Conservation (phyloP, 1,284 basidiomycete genomes). For the Athelia psychrophila region DNA sequence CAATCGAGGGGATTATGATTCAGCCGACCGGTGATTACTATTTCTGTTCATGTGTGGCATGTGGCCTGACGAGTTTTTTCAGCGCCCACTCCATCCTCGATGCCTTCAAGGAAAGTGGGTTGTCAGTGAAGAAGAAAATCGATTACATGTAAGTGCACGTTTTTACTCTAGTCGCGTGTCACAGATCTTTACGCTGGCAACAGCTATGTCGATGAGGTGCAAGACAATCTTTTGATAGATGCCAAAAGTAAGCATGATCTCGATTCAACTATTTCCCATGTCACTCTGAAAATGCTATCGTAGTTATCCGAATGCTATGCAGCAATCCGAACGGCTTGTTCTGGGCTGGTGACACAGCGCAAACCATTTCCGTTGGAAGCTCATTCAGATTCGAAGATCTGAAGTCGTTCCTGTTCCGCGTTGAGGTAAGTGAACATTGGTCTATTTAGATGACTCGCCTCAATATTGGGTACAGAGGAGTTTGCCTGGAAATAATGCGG, state of each 20-base stretch:
- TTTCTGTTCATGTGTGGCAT: background rate
- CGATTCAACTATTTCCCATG: slow-evolving; percentile 1
- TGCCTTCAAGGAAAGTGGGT: background rate
- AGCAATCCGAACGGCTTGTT: slow-evolving; percentile 65
- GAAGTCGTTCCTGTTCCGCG: slow-evolving; percentile 59
- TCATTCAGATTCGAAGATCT: slow-evolving; percentile 72
- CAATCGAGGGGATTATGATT: slow-evolving; percentile 47
- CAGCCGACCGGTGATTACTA: slow-evolving; percentile 53
- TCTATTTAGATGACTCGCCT: background rate
- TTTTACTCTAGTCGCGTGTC: background rate
- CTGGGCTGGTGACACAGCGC: slow-evolving; percentile 80
- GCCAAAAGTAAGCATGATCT: slow-evolving; percentile 44
- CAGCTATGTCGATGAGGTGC: slow-evolving; percentile 72
- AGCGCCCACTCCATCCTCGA: background rate
- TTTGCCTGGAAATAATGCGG: too few species aligned
- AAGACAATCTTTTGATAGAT: slow-evolving; percentile 72
- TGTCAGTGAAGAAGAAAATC: background rate
- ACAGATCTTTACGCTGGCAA: background rate
- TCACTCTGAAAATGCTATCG: background rate
- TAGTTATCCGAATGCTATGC: slow-evolving; percentile 62
- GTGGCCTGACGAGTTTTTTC: too few species aligned
- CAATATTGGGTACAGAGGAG: background rate
- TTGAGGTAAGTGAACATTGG: slow-evolving; percentile 41
- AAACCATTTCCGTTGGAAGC: slow-evolving; percentile 71
- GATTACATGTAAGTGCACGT: background rate